phyloP scores from a whole-genome alignment of 1,139 yeast species.

The Meyerozyma smithsonii region DNA sequence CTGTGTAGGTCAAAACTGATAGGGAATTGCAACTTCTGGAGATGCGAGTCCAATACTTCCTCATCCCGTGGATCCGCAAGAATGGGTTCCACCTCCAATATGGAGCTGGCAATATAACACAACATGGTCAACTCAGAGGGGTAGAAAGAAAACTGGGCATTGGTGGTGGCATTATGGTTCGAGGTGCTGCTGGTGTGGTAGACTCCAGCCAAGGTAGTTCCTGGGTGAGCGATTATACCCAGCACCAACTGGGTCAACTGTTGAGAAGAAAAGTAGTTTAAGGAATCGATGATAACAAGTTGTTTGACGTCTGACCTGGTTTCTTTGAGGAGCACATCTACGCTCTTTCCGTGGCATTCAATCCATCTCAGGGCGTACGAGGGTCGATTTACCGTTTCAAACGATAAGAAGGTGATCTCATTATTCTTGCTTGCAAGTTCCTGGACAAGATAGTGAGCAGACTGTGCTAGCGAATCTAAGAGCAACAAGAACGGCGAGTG shows the following conservation, averaged over 20 bases:
- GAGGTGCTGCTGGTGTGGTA: constrained; percentile 44
- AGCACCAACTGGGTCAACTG: constrained; percentile 51
- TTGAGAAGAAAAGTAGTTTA: constrained; percentile 51
- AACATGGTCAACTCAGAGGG: constrained; percentile 51
- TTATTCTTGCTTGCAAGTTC: constrained; percentile 49
- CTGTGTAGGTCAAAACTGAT: constrained; percentile 41
- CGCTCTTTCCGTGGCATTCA: constrained; percentile 33
- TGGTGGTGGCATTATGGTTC: constrained; percentile 4
- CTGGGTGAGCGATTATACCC: constrained; percentile 46
- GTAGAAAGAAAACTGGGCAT: constrained; percentile 28
- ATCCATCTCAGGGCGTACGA: constrained; percentile 44
- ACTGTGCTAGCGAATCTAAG: constrained; percentile 66
- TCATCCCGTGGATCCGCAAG: constrained; percentile 28
- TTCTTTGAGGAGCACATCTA: constrained; percentile 18
- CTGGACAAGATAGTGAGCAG: constrained; percentile 49
- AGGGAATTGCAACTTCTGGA: constrained; percentile 47
- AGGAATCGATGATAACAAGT: constrained; percentile 59
- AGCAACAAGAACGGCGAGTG: constrained; percentile 66
- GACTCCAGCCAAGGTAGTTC: constrained; percentile 51
- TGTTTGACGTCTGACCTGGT: constrained; percentile 23
- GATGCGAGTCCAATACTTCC: constrained; percentile 43
- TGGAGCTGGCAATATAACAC: constrained; percentile 66
- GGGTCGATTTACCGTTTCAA: constrained; percentile 56
- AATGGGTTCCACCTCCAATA: constrained; percentile 55
- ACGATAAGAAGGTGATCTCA: constrained; percentile 51